Evolutionary conservation across 441 rosid genomes (phyloP).

Genomic region (Pelargonium fulgidum): DNA sequence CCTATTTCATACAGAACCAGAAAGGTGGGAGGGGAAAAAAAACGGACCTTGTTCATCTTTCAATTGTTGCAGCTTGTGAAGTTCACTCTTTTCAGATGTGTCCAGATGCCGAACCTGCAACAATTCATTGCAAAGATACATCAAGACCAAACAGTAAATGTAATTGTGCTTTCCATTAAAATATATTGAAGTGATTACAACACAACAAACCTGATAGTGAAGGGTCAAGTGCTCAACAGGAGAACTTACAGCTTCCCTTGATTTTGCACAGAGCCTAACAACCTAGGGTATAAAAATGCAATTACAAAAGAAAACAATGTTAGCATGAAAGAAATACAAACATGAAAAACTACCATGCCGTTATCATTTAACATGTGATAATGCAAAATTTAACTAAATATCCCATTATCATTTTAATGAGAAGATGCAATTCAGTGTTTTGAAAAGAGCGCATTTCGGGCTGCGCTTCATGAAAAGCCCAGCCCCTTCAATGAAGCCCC

Average conservation of each 20-base stretch:
- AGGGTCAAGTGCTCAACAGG: slow-evolving; percentile 99
- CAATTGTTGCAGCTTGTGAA: slow-evolving; percentile 91
- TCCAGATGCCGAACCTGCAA: slow-evolving; percentile 95
- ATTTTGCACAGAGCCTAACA: slow-evolving; percentile 97
- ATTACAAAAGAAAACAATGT: neutral
- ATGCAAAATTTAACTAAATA: neutral
- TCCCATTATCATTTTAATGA: neutral
- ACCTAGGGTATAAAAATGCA: slow-evolving; percentile 42
- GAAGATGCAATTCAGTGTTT: neutral
- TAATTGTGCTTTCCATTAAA: neutral
- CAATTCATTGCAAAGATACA: slow-evolving; percentile 15
- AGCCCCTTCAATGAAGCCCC: too few relatives aligned
- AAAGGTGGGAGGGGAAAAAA: neutral
- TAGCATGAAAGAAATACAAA: neutral
- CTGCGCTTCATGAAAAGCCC: too few relatives aligned
- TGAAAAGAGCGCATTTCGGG: too few relatives aligned
- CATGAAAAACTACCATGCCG: neutral
- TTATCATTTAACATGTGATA: neutral
- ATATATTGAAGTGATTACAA: slow-evolving; percentile 11
- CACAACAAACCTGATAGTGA: slow-evolving; percentile 84
- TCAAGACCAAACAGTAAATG: neutral
- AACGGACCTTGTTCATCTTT: slow-evolving; percentile 96
- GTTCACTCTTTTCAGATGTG: slow-evolving; percentile 98
- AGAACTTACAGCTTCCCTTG: slow-evolving; percentile 98
- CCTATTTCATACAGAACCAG: neutral